phyloP scores from a whole-genome alignment of 441 rosid species.

The Erodium texanum region DNA sequence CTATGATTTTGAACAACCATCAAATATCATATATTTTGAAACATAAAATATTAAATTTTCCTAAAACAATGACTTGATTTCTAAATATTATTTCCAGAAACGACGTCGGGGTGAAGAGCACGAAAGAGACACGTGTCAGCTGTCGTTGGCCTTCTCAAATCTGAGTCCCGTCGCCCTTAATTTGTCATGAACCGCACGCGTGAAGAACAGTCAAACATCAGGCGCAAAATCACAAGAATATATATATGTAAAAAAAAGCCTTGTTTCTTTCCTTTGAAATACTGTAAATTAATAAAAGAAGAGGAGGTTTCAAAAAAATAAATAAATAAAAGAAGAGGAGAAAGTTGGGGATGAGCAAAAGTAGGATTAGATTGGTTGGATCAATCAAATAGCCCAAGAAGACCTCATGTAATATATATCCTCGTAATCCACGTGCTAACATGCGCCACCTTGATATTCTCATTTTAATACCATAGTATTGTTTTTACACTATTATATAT shows the following conservation, averaged over 20 bases:
- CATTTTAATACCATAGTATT: background rate
- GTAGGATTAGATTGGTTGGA: no score
- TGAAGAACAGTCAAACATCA: slow-evolving; percentile 54
- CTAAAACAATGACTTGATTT: no score
- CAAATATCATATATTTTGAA: no score
- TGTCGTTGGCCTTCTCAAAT: background rate
- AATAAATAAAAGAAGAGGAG: no score
- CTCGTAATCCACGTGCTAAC: slow-evolving; percentile 41
- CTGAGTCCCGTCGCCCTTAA: background rate
- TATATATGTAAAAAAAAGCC: slow-evolving; percentile 12
- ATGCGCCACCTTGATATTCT: slow-evolving; percentile 42
- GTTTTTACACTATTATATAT: no score
- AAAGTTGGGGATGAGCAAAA: slow-evolving; percentile 15
- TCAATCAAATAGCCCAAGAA: no score
- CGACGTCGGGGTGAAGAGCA: no score
- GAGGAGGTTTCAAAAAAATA: background rate
- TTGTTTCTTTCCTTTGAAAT: no score
- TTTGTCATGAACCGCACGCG: slow-evolving; percentile 71
- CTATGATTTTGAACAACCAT: no score
- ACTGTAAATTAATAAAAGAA: no score
- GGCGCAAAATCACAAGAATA: slow-evolving; percentile 33
- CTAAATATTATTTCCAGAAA: no score
- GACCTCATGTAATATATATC: background rate
- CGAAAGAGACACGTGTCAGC: slow-evolving; percentile 25
- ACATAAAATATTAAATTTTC: no score